These are phyloP conservation scores for Globisporangium splendens DNA, from an alignment of 352 stramenopile genomes.

Conservation along the genomic window DNA sequence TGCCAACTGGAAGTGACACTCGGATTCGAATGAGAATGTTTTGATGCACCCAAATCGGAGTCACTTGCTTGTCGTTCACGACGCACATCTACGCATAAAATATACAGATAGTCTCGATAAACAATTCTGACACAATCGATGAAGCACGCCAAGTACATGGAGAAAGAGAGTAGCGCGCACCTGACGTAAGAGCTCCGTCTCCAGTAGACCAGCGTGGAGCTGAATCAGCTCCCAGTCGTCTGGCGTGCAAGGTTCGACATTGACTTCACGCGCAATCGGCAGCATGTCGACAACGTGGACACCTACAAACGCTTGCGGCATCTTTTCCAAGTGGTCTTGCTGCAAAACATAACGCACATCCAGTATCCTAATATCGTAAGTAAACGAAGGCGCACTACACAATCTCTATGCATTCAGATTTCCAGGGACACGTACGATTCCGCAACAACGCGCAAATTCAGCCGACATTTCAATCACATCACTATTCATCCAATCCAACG, in stretches of 20 bases:
- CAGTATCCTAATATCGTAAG: too few relatives aligned
- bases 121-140: too few relatives aligned
- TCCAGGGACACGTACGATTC: constrained; percentile 48
- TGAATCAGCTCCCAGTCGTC: constrained; percentile 92
- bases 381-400: too few relatives aligned
- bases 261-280: constrained; percentile 63
- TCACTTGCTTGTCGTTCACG: constrained; percentile 84
- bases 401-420: too few relatives aligned
- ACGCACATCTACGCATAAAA: constrained; percentile 63
- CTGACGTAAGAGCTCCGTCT: constrained; percentile 81
- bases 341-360: constrained; percentile 10
- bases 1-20: constrained; percentile 50
- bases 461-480: constrained; percentile 80
- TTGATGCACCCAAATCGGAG: constrained; percentile 78
- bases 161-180: constrained; percentile 20
- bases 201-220: constrained; percentile 77
- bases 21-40: constrained; percentile 72
- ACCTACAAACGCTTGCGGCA: constrained; percentile 55
- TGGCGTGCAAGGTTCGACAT: constrained; percentile 79
- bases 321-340: constrained; percentile 59
- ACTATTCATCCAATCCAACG: constrained; percentile 24
- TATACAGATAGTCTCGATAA: background rate
- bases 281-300: constrained; percentile 75
- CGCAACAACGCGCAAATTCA: constrained; percentile 80
- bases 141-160: too few relatives aligned